Base-by-base conservation (phyloP, 2,329 filamentous ascomycete genomes). In the Ophidiomyces ophidiicola region DNA sequence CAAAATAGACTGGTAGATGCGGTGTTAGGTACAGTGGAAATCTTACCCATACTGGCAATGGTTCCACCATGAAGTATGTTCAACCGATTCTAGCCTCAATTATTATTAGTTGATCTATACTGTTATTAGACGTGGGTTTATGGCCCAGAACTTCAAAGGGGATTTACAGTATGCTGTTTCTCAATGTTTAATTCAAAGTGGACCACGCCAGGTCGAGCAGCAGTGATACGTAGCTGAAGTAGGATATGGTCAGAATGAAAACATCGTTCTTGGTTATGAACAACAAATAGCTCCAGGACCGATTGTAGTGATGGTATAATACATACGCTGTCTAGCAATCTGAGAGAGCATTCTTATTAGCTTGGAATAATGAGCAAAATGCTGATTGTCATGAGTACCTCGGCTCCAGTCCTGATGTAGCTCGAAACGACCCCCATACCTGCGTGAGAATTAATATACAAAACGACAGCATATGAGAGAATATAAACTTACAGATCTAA, bases 391-490 rank as follows among this genome's bases (percentile, higher is more conserved):
- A 5, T 23, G n/a, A 24, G 15, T 67, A 93, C 87, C 82, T 82
- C 57, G 85, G 85, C 60, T 94, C 88, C 14, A 96, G 65, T 5
- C 87, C 87, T 4, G 86, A 94, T 47, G 84, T 82, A 48, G 74
- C 73, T 65, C 82, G 76, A 60, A 94, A 94, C 1, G 83, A 87
- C 57, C 82, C 80, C 68, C 85, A 73, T 32, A 92, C 84, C 84
- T 90, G 43, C 8, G 26, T 34, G 38, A 38, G 14, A 34, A 38
- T 46, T 44, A 44, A 25, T 12, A 25, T 4, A 33, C 15, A 15
- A 30, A 7, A 4, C 17, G 7, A 62, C 24, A 59, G 49, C 44
- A 18, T 21, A 42, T 28, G 41, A 44, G 28, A 40, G 43, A 6
- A 21, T 0, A 17, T 31, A 15, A 3, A 56, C 71, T 49, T 62